Evolutionary conservation across 2,329 filamentous ascomycete genomes (phyloP).

Genomic region (Fusarium cyanostomum): DNA sequence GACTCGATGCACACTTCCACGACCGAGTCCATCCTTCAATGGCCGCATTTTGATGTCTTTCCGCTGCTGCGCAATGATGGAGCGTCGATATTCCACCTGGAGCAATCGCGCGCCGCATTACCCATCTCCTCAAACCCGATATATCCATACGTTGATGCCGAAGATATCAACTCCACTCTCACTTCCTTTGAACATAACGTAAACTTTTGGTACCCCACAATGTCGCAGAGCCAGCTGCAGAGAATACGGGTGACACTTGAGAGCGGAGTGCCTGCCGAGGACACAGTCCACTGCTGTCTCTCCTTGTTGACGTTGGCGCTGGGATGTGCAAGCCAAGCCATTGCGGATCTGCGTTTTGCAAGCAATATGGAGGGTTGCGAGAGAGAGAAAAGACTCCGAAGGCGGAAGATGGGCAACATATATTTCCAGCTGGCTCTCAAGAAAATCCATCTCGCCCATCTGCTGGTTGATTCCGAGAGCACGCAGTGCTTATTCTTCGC

Average conservation of each 20-base stretch:
- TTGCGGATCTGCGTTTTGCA: conserved; percentile 41
- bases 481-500: conserved; percentile 62
- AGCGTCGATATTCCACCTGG: conserved; percentile 58
- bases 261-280: conserved; percentile 49
- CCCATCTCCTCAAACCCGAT: conserved; percentile 47
- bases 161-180: conserved; percentile 55
- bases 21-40: conserved; percentile 61
- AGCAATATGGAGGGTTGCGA: conserved; percentile 39
- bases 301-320: conserved; percentile 58
- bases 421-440: conserved; percentile 59
- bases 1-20: conserved; percentile 61
- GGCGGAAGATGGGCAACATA: conserved; percentile 51
- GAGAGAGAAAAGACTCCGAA: conserved; percentile 43
- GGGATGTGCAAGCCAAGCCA: conserved; percentile 56
- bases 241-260: conserved; percentile 47
- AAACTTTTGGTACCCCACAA: conserved; percentile 64
- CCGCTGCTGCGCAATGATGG: conserved; percentile 54
- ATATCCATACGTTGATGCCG: conserved; percentile 53
- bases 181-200: conserved; percentile 56
- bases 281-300: conserved; percentile 53
- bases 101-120: conserved; percentile 53
- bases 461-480: conserved; percentile 56
- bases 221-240: conserved; percentile 53
- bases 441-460: conserved; percentile 56
- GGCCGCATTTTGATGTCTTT: conserved; percentile 60